These are phyloP conservation scores for Pinus tabuliformis DNA, from an alignment of 75 land plant genomes.

Conservation along the genomic window DNA sequence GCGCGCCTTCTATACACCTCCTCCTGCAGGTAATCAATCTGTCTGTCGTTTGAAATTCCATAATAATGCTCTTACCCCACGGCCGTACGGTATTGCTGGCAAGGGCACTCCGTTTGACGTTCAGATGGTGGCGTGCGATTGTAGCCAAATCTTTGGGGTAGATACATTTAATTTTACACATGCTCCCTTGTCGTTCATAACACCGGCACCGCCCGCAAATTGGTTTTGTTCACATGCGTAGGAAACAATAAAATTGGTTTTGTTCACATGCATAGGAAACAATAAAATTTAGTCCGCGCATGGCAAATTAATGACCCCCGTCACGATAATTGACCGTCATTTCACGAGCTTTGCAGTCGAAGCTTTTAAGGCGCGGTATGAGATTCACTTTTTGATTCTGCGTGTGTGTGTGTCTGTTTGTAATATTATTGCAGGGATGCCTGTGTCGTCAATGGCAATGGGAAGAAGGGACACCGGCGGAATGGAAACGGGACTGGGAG, in stretches of 20 bases:
- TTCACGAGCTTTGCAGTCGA: slow-evolving; percentile 1
- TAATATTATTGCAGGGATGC: neutral
- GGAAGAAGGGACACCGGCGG: neutral
- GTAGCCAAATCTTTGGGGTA: neutral
- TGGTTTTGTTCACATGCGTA: neutral
- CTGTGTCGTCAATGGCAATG: neutral
- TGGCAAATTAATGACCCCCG: slow-evolving; percentile 3
- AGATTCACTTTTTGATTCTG: too few species aligned
- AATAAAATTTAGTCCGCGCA: neutral
- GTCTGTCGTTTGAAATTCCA: too few species aligned
- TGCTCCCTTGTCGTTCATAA: neutral
- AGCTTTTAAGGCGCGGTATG: too few species aligned
- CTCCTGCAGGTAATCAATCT: neutral
- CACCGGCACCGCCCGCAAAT: neutral
- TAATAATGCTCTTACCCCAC: too few species aligned
- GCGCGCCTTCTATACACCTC: neutral
- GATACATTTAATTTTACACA: neutral
- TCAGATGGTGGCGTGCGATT: neutral
- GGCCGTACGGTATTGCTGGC: neutral
- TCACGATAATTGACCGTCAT: neutral
- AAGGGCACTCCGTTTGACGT: neutral
- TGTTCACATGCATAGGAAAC: neutral
- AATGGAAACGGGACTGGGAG: slow-evolving; percentile 4
- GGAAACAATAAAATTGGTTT: neutral
- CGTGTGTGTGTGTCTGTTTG: neutral